Evolutionary conservation across 75 land plant species (phyloP).

Genomic region (Pinus albicaulis): DNA sequence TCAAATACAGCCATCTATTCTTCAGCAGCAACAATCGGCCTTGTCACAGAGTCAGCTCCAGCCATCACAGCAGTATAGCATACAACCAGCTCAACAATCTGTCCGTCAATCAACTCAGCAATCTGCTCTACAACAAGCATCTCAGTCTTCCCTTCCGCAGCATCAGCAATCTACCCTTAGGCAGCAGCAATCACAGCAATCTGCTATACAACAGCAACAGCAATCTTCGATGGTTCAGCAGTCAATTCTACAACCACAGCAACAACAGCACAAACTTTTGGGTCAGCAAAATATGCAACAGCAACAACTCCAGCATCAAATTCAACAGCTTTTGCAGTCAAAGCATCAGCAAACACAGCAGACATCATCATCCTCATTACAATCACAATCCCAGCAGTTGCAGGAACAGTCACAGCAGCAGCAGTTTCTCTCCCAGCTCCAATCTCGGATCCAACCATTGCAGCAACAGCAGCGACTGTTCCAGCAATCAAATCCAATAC

Average conservation of each 20-base stretch:
- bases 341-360: slow-evolving; percentile 7
- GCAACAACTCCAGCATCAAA: background rate
- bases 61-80: background rate
- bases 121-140: background rate
- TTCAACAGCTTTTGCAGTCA: slow-evolving; percentile 5
- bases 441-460: background rate
- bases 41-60: background rate
- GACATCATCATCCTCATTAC: slow-evolving; percentile 2
- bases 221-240: slow-evolving; percentile 7
- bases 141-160: background rate
- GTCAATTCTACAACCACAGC: slow-evolving; percentile 1
- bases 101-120: background rate
- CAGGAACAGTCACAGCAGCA: slow-evolving; percentile 4
- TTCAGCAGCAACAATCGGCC: background rate
- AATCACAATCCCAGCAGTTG: slow-evolving; percentile 1
- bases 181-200: slow-evolving; percentile 10
- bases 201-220: slow-evolving; percentile 8
- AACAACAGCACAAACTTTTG: background rate
- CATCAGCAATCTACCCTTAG: background rate
- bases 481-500: background rate
- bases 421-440: background rate
- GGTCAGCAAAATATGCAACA: background rate
- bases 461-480: background rate
- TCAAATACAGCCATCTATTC: background rate
- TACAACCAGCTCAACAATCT: background rate